Base-by-base conservation (phyloP, 345 rosid genomes). In the Salix udensis region DNA sequence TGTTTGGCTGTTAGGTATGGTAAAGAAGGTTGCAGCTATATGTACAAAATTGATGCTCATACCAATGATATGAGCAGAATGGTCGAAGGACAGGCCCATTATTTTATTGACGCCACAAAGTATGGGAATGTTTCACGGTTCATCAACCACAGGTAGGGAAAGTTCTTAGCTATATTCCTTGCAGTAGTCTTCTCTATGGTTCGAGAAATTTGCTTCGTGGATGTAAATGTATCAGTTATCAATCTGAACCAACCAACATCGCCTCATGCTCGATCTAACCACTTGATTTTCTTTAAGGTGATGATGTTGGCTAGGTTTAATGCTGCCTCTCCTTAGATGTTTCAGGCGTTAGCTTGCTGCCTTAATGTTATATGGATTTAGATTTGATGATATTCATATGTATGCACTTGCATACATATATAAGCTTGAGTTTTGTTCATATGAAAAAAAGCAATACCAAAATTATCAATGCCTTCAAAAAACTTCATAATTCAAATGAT, bases 131-230 rank as follows among this genome's bases (percentile, higher is more conserved):
- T 94, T 68, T 89, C 99, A 67, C 84, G 97, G 67, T 96, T 92
- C 87, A 91, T 96, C 79, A 96, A 96, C 81, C 99, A 96, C 87
- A 94, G 99, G 99, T 94, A 48, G 68, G 74, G 31, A 58, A 46
- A 11, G 12, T 42, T 39, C 3, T 67, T 68, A 21, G 71, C 9
- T 21, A 37, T 7, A 67, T 67, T 37, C 44, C 44, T 67, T 37
- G 70, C 70, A 37, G n/a, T 65, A 13, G 9, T 65, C 11, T 65
- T 65, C n/a, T 58, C 28, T 23, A 58, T 23, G 11, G 64, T n/a
- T 23, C 4, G 64, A 58, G 64, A 58, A 58, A 23, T 9, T 58
- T 58, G 64, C 64, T 23, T 58, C 2, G 1, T 58, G 28, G 13
- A 58, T 24, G 24, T 26, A 9, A 58, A 58, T 58, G 14, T 58